phyloP scores from a whole-genome alignment of 2,329 filamentous ascomycete genomes.

The Zymoseptoria brevis region DNA sequence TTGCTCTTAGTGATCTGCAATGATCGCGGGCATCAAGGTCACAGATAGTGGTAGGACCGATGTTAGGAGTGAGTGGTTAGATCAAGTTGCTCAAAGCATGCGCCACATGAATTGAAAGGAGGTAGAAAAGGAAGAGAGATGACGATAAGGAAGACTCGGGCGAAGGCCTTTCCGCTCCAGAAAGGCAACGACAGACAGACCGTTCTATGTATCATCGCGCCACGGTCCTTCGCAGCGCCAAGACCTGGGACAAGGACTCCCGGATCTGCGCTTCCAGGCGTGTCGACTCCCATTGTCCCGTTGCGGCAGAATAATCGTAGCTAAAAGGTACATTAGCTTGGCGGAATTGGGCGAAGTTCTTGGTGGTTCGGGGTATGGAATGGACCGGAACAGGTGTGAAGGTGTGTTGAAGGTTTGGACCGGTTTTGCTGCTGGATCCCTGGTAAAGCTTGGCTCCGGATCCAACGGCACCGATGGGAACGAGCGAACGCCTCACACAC shows the following conservation, averaged over 20 bases:
- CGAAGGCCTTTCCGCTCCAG: not conserved
- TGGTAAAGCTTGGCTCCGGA: not conserved
- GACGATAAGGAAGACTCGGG: not conserved
- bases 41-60: not conserved
- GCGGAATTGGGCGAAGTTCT: not conserved
- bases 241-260: not conserved
- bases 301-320: not conserved
- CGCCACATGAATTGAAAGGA: not conserved
- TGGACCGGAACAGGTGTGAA: not conserved
- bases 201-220: not conserved
- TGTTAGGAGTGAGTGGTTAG: not conserved
- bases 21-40: not conserved
- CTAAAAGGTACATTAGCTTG: not conserved
- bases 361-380: not conserved
- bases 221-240: not conserved
- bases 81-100: not conserved
- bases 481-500: not conserved
- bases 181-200: not conserved
- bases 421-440: not conserved
- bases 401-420: not conserved
- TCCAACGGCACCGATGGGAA: not conserved
- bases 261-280: constrained; percentile 1
- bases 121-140: not conserved
- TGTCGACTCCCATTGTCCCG: not conserved
- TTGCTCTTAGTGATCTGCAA: not conserved